phyloP scores from a whole-genome alignment of 306 rosid species.

The Begonia fuchsioides region DNA sequence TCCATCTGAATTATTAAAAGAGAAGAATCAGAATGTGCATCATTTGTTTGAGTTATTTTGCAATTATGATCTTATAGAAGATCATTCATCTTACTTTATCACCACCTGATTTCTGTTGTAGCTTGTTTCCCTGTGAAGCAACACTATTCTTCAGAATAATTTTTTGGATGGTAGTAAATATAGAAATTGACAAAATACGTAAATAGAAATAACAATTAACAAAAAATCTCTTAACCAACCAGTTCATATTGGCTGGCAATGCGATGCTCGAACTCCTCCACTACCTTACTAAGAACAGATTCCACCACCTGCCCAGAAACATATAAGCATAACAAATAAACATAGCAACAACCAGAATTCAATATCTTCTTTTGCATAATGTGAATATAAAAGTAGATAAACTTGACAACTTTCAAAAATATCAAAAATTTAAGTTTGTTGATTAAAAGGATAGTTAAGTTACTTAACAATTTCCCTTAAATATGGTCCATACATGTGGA shows the following conservation, averaged over 20 bases:
- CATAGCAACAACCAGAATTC: too few species aligned
- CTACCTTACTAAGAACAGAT: conserved; percentile 69
- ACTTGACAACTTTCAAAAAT: too few species aligned
- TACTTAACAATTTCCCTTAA: too few species aligned
- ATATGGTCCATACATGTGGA: too few species aligned
- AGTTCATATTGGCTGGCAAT: conserved; percentile 40
- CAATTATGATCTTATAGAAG: neutral
- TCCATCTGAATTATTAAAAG: conserved; percentile 11
- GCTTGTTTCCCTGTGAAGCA: conserved; percentile 32
- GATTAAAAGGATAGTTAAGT: too few species aligned
- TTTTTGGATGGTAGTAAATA: too few species aligned
- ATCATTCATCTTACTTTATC: conserved; percentile 42
- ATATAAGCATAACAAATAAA: too few species aligned
- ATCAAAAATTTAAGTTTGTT: too few species aligned
- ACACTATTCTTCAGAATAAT: neutral
- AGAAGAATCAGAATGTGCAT: neutral
- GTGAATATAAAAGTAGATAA: too few species aligned
- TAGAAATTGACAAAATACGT: neutral
- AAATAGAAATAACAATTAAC: too few species aligned
- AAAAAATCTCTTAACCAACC: conserved; percentile 19
- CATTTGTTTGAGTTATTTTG: neutral
- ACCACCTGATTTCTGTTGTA: conserved; percentile 26
- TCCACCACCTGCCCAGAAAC: conserved; percentile 66
- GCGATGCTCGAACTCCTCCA: conserved; percentile 80
- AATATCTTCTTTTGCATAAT: too few species aligned